Base-by-base conservation (phyloP, 1,139 yeast species). In the Magnusiomyces ingens region DNA sequence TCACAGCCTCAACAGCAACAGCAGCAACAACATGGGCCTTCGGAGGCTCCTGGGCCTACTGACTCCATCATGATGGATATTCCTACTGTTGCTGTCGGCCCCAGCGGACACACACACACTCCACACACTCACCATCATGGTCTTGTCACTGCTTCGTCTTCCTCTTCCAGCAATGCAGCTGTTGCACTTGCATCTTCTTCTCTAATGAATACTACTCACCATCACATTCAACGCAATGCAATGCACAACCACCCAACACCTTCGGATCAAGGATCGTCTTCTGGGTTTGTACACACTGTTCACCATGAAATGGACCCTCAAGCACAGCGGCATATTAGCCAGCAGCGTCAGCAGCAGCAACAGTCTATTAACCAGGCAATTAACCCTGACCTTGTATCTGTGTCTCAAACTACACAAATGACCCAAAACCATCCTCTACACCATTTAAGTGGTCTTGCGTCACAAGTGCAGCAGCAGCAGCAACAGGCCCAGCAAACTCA, bases 391-490 rank as follows among this genome's bases (percentile, higher is more conserved):
- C 50, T 40, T 11, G 13, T 18, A 17, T 12, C 45, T 22, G 22
- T 22, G 6, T 13, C 45, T 3, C 22, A 22, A 13, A 15, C 21
- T 19, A 12, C 45, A 41, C n/a, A 18, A 26, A 26, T 26, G 32
- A 26, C 32, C 32, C 32, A 26, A 26, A 26, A 26, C 32, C 32
- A 26, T 26, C 32, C 32, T 26, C 43, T 40, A 12, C 48, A 45
- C 15, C 40, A 35, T 12, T 40, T 45, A 6, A 45, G 48, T 35
- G 48, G 48, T 36, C 35, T 38, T 13, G 45, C 43, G 2, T 36
- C 36, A 10, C 43, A 37, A 22, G 45, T 18, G 15, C 50, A 48
- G 35, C 52, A 49, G 49, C 52, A 45, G 32, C 48, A 45, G 37
- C 53, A 50, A 29, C 19, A 26, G n/a, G 35, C n/a, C 19, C 36